phyloP scores from a whole-genome alignment of 768 basidiomycete genomes.

The Lyophyllum atratum region DNA sequence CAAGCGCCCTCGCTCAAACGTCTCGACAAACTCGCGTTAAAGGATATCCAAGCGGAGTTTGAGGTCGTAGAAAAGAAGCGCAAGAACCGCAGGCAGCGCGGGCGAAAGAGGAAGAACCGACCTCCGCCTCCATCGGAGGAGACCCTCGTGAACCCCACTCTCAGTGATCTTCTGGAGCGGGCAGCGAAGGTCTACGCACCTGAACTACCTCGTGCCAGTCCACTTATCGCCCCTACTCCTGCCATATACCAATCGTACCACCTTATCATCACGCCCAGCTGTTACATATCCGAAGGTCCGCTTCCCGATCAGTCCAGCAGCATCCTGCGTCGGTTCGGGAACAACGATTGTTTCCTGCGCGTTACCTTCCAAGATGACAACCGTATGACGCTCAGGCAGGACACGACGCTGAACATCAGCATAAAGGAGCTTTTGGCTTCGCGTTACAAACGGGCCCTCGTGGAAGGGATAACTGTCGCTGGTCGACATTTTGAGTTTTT shows the following conservation, averaged over 20 bases:
- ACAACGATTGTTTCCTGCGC: slow-evolving; percentile 46
- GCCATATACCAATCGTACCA: slow-evolving; percentile 7
- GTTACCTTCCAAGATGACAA: slow-evolving; percentile 52
- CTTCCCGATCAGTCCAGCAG: slow-evolving; percentile 14
- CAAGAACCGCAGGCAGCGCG: slow-evolving; percentile 5
- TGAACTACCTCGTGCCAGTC: slow-evolving; percentile 2
- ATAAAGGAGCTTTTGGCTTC: slow-evolving; percentile 22
- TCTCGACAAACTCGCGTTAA: slow-evolving; percentile 4
- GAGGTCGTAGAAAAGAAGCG: not conserved
- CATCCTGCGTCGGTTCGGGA: slow-evolving; percentile 28
- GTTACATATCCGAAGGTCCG: not conserved
- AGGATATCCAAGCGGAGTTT: slow-evolving; percentile 4
- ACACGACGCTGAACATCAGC: not conserved
- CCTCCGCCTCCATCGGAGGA: not conserved
- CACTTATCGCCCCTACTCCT: slow-evolving; percentile 1
- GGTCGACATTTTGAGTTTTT: slow-evolving; percentile 48
- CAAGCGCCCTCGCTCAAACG: slow-evolving; percentile 4
- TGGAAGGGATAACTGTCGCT: slow-evolving; percentile 37
- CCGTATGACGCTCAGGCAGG: slow-evolving; percentile 18
- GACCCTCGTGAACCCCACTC: not conserved
- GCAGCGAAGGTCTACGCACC: slow-evolving; percentile 6
- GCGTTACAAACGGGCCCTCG: slow-evolving; percentile 36
- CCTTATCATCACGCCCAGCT: slow-evolving; percentile 5
- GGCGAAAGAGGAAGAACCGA: slow-evolving; percentile 1
- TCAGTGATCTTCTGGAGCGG: slow-evolving; percentile 4